phyloP scores from a whole-genome alignment of 2,329 filamentous ascomycete species.

The Xylariaceae sp. region DNA sequence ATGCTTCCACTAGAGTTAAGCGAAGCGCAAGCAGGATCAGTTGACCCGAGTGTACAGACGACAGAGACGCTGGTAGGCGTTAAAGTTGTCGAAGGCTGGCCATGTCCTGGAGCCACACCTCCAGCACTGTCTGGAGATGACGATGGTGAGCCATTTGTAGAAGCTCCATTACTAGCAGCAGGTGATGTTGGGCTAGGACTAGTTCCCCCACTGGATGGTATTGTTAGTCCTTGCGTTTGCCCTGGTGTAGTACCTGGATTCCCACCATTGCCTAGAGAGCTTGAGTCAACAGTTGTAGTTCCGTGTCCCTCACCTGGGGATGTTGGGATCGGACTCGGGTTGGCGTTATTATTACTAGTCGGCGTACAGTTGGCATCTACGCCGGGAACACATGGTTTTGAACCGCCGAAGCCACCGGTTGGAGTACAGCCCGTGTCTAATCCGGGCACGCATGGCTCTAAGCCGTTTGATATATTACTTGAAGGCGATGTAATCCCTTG shows the following conservation, averaged over 20 bases:
- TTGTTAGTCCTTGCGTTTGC: constrained; percentile 7
- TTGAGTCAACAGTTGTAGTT: constrained; percentile 13
- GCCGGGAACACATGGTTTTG: background rate
- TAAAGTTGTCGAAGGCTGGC: constrained; percentile 18
- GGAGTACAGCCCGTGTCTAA: constrained; percentile 21
- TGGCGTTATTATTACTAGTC: constrained; percentile 7
- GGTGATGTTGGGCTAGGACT: constrained; percentile 7
- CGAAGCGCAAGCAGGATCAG: constrained; percentile 26
- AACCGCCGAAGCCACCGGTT: constrained; percentile 1
- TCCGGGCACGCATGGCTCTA: constrained; percentile 20
- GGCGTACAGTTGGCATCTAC: constrained; percentile 7
- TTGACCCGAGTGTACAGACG: constrained; percentile 24
- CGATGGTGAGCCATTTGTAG: constrained; percentile 16
- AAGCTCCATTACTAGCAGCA: constrained; percentile 13
- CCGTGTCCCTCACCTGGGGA: constrained; percentile 24
- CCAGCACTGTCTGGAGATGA: constrained; percentile 21
- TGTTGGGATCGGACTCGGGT: constrained; percentile 10
- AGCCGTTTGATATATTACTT: constrained; percentile 10
- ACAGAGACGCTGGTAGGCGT: background rate
- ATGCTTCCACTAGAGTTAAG: constrained; percentile 12
- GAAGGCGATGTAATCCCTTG: constrained; percentile 10
- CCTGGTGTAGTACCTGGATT: constrained; percentile 5
- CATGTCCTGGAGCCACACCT: constrained; percentile 22
- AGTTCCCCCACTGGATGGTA: constrained; percentile 4
- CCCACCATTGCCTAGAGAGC: constrained; percentile 7